phyloP scores from a whole-genome alignment of 768 basidiomycete species.

The Steccherinum ochraceum region DNA sequence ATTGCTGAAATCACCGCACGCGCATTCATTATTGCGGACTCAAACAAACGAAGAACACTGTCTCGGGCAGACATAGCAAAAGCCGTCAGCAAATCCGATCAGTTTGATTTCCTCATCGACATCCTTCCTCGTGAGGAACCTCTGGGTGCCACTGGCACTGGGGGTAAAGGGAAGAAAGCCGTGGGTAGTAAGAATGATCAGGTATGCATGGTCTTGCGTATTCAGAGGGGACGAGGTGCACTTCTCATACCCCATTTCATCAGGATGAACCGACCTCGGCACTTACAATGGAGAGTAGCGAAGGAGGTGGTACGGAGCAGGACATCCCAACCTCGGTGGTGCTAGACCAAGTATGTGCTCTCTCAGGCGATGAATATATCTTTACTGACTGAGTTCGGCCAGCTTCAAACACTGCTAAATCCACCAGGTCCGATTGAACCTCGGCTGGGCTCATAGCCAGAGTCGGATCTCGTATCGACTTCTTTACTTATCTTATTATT shows the following conservation, averaged over 20 bases:
- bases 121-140: slow-evolving; percentile 85
- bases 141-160: slow-evolving; percentile 11
- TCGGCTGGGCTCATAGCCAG: no score
- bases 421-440: background rate
- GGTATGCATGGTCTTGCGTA: background rate
- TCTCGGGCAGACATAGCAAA: slow-evolving; percentile 92
- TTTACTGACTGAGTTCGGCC: background rate
- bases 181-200: background rate
- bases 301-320: background rate
- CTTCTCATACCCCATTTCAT: background rate
- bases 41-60: slow-evolving; percentile 92
- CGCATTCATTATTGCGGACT: slow-evolving; percentile 92
- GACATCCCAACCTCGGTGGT: background rate
- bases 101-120: slow-evolving; percentile 97
- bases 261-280: background rate
- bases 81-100: slow-evolving; percentile 87
- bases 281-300: background rate
- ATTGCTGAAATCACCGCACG: slow-evolving; percentile 95
- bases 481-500: no score
- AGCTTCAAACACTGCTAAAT: slow-evolving; percentile 2
- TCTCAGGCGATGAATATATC: background rate
- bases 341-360: background rate
- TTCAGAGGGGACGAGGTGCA: slow-evolving; percentile 4
- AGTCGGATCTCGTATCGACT: no score
- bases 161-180: slow-evolving; percentile 18